Evolutionary conservation across 1,139 yeast species (phyloP).

Genomic region (Lodderomyces elongisporus): DNA sequence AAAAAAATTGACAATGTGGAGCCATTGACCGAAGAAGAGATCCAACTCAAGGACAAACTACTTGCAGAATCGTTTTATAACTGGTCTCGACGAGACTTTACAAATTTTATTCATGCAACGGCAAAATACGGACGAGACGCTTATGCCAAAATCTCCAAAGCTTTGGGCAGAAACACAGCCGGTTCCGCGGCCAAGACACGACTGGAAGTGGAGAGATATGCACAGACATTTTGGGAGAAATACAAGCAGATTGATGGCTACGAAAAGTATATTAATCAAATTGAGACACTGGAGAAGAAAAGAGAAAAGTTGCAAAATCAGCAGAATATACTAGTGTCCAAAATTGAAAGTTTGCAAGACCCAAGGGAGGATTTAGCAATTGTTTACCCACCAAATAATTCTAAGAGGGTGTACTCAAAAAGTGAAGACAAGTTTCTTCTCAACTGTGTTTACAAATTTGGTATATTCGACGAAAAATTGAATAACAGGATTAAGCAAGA

Average conservation of each 20-base stretch:
- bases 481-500: slow-evolving; percentile 77
- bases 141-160: slow-evolving; percentile 54
- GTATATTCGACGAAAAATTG: slow-evolving; percentile 65
- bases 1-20: slow-evolving; percentile 61
- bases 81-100: slow-evolving; percentile 89
- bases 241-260: slow-evolving; percentile 74
- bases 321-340: slow-evolving; percentile 57
- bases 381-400: slow-evolving; percentile 88
- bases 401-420: slow-evolving; percentile 78
- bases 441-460: slow-evolving; percentile 68
- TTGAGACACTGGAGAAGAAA: slow-evolving; percentile 84
- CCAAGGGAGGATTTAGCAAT: slow-evolving; percentile 76
- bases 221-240: slow-evolving; percentile 69
- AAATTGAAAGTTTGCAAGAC: slow-evolving; percentile 57
- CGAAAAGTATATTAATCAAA: slow-evolving; percentile 79
- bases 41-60: slow-evolving; percentile 53
- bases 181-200: slow-evolving; percentile 45
- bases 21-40: slow-evolving; percentile 76
- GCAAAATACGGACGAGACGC: slow-evolving; percentile 75
- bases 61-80: slow-evolving; percentile 63
- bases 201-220: slow-evolving; percentile 67
- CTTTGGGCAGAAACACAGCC: slow-evolving; percentile 38
- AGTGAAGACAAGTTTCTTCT: slow-evolving; percentile 82
- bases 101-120: slow-evolving; percentile 74
- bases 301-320: slow-evolving; percentile 60